Base-by-base conservation (phyloP, 2,329 filamentous ascomycete genomes). In the Fonsecaea erecta region DNA sequence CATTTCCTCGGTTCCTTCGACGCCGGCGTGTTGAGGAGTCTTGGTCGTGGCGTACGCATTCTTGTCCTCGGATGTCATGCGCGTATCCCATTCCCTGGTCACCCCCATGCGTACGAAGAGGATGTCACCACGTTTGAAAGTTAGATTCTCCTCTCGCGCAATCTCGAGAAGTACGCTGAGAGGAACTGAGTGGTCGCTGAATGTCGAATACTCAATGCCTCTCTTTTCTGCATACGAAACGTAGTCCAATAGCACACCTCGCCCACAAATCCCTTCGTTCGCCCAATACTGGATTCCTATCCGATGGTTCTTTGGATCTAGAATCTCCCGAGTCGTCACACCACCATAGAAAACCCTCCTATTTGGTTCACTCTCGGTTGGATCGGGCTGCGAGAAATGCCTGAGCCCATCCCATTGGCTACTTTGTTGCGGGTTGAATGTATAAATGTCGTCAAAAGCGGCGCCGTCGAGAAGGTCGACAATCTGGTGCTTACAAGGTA, bases 101-200 rank as follows among this genome's bases (percentile, higher is more conserved):
- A 77, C 74, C 9, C 79, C 78, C 12, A 77, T 76, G 18, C 82
- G 78, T 5, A 84, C 74, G 62, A 86, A 79, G 6, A 86, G 75
- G n/a, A 86, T 81, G 61, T 86, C 84, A 1, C 84, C 84, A 1
- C 74, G 76, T 48, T 77, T 76, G 54, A 85, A 83, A 0, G 73
- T 76, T n/a, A 83, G 76, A 4, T 77, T 75, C 54, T 76, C 77
- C 60, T 80, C 77, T 7, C 74, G 68, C 1, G 81, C 81, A 35
- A 80, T 77, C n/a, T 75, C 72, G 18, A 75, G 65, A 16, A 81
- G 73, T 21, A 75, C 72, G 1, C 72, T 61, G 0, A 82, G 71
- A 0, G 82, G 76, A 56, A 87, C 85, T 0, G 76, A 69, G 14
- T 76, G 75, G 1, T 77, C 73, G 28, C 75, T 71, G 60, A 83